These are phyloP conservation scores for Nicotiana undulata DNA, from an alignment of 257 asterid species.

Conservation along the genomic window DNA sequence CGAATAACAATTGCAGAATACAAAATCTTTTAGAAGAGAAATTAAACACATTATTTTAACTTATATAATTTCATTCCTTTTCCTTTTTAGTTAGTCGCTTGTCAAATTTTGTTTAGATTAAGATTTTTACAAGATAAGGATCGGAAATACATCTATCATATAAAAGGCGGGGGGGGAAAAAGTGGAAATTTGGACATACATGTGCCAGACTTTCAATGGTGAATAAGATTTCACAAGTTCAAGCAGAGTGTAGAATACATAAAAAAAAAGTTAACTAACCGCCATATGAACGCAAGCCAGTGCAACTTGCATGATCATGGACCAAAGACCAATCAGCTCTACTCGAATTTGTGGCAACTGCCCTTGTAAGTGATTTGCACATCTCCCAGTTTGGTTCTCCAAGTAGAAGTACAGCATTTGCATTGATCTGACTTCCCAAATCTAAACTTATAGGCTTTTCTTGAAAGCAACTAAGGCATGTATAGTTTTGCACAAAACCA, in stretches of 20 bases:
- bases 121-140: neutral
- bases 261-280: slow-evolving; percentile 31
- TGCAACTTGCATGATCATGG: slow-evolving; percentile 35
- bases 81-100: neutral
- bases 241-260: too few relatives aligned
- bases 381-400: slow-evolving; percentile 70
- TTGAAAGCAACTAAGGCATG: slow-evolving; percentile 56
- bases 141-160: neutral
- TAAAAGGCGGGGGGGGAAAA: neutral
- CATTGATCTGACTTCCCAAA: slow-evolving; percentile 9
- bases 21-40: neutral
- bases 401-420: slow-evolving; percentile 30
- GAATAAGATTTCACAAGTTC: too few relatives aligned
- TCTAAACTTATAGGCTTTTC: slow-evolving; percentile 14
- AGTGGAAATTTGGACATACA: too few relatives aligned
- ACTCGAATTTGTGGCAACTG: slow-evolving; percentile 63
- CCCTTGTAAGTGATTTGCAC: slow-evolving; percentile 53
- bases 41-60: neutral
- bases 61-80: neutral
- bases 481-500: slow-evolving; percentile 46
- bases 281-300: slow-evolving; percentile 49
- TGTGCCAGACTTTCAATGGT: neutral
- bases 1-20: neutral
- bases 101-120: neutral
- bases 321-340: slow-evolving; percentile 27